A percentile compares a stretch with the other conserved stretches of the same genome.
These are phyloP conservation scores for Leucogyrophana mollusca DNA, from an alignment of 768 basidiomycete genomes.

Conservation along the genomic window DNA sequence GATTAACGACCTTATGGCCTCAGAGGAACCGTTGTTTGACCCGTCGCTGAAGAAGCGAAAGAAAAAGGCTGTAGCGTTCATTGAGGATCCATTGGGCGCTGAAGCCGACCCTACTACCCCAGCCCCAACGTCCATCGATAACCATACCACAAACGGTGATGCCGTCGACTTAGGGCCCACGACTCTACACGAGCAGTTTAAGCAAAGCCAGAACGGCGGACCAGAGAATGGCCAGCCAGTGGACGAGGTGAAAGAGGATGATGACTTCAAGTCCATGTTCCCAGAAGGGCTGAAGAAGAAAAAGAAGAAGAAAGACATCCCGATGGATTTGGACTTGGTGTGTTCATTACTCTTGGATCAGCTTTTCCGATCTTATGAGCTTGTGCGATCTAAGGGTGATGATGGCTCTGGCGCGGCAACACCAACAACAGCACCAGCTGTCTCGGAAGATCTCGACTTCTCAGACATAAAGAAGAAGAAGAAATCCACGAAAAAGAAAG, in stretches of 20 bases:
- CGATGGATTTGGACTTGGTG: constrained; percentile 78
- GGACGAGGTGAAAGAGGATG: constrained; percentile 57
- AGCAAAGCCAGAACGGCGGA: constrained; percentile 38
- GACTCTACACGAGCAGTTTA: constrained; percentile 77
- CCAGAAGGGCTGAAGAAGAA: constrained; percentile 84
- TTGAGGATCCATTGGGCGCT: constrained; percentile 79
- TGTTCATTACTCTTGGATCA: constrained; percentile 23
- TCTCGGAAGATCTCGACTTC: constrained; percentile 84
- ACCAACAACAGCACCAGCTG: constrained; percentile 37
- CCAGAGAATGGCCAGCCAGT: constrained; percentile 30
- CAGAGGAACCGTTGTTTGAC: constrained; percentile 79
- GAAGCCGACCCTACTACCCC: constrained; percentile 83
- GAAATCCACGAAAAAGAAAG: constrained; percentile 86
- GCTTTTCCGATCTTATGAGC: constrained; percentile 2
- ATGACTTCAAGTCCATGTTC: constrained; percentile 82
- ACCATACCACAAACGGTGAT: constrained; percentile 67
- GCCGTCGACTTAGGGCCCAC: constrained; percentile 73
- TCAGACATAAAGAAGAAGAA: constrained; percentile 98
- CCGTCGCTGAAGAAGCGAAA: constrained; percentile 84
- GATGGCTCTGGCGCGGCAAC: constrained; percentile 70
- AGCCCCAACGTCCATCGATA: constrained; percentile 71
- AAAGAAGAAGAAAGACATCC: constrained; percentile 92
- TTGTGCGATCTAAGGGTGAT: constrained; percentile 39
- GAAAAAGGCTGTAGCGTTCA: constrained; percentile 85
- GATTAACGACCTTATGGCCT: constrained; percentile 39